Evolutionary conservation across 2,329 filamentous ascomycete species (phyloP).

Genomic region (Dissoconium aciculare): DNA sequence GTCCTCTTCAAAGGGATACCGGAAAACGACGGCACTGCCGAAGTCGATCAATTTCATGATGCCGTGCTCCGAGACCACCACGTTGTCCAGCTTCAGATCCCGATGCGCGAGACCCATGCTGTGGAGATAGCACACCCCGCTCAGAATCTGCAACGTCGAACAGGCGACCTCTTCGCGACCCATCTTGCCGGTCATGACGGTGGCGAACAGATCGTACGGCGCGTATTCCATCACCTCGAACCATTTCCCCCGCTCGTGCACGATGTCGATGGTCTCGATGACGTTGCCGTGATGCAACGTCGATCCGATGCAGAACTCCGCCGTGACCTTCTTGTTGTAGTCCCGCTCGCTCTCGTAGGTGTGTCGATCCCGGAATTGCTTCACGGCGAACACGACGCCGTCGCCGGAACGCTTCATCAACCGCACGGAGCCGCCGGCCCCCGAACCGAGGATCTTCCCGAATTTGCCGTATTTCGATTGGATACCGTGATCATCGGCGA

Average conservation of each 20-base stretch:
- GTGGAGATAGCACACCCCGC: slow-evolving; percentile 86
- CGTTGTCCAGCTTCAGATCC: slow-evolving; percentile 93
- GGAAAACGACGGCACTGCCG: slow-evolving; percentile 90
- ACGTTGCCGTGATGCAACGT: slow-evolving; percentile 96
- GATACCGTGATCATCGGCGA: slow-evolving; percentile 84
- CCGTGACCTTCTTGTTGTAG: slow-evolving; percentile 95
- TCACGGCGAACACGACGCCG: slow-evolving; percentile 87
- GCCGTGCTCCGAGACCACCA: slow-evolving; percentile 86
- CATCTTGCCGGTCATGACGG: slow-evolving; percentile 99
- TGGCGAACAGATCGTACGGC: slow-evolving; percentile 88
- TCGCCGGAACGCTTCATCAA: slow-evolving; percentile 89
- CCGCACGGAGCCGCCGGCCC: slow-evolving; percentile 84
- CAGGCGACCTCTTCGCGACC: slow-evolving; percentile 77
- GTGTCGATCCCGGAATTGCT: slow-evolving; percentile 86
- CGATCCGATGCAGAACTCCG: slow-evolving; percentile 95
- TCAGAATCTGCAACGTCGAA: slow-evolving; percentile 85
- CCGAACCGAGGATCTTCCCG: slow-evolving; percentile 82
- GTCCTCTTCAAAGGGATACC: slow-evolving; percentile 90
- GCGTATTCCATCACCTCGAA: slow-evolving; percentile 99
- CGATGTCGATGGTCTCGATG: slow-evolving; percentile 92
- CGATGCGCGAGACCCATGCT: slow-evolving; percentile 89
- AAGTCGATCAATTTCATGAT: slow-evolving; percentile 99
- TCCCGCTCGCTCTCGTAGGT: slow-evolving; percentile 88
- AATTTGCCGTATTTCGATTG: slow-evolving; percentile 90
- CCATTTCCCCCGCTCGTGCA: slow-evolving; percentile 87